Conservation (phyloP, 2,329 filamentous ascomycete genomes). For the Venturia nashicola region DNA sequence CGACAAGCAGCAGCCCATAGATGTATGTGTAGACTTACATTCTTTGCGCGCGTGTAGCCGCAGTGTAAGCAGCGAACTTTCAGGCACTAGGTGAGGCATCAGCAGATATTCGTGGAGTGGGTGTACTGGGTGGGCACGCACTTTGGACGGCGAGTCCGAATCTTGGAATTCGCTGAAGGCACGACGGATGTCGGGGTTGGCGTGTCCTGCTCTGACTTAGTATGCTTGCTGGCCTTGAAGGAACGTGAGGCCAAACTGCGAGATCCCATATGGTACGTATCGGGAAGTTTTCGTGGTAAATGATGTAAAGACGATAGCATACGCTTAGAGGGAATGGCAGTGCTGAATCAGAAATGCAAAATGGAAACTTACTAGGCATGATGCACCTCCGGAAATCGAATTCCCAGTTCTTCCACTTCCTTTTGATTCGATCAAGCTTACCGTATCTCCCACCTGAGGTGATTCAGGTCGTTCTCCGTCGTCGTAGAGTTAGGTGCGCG, state of each 20-base stretch:
- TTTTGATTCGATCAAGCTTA: neutral
- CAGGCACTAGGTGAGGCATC: constrained; percentile 25
- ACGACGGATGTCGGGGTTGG: constrained; percentile 29
- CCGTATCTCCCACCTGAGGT: neutral
- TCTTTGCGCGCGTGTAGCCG: constrained; percentile 37
- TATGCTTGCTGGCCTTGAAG: neutral
- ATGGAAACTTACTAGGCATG: neutral
- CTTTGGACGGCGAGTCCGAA: constrained; percentile 28
- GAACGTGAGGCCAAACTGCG: neutral
- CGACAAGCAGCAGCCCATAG: neutral
- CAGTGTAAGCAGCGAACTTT: constrained; percentile 37
- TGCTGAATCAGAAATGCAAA: neutral
- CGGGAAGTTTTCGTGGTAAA: neutral
- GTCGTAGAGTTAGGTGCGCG: neutral
- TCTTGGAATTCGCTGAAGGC: constrained; percentile 30
- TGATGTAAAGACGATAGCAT: neutral
- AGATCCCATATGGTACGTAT: neutral
- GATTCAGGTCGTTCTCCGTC: neutral
- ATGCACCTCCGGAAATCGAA: neutral
- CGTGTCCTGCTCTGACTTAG: constrained; percentile 14
- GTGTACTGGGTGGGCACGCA: neutral
- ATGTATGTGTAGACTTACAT: constrained; percentile 14
- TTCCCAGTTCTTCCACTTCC: neutral
- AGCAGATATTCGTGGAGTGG: neutral
- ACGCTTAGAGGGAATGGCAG: neutral